Evolutionary conservation across 805 yeast genomes (phyloP), one percentile per base, ranked within the genome.

Genomic region (Monosporozyma solicola): DNA sequence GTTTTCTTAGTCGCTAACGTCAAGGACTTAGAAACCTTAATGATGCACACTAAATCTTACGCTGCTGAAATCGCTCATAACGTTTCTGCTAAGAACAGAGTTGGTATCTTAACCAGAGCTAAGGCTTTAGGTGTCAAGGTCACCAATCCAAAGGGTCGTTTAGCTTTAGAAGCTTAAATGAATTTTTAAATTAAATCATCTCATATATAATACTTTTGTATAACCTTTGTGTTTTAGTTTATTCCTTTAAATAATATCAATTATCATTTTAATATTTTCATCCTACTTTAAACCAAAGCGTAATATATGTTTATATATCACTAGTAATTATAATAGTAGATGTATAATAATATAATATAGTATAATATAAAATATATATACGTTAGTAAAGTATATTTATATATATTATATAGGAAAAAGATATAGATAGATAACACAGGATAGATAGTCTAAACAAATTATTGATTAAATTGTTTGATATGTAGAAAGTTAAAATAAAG

Each of bases 51-150:
- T 80, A 89, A 87, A 83, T 80, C 96, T 70, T 94, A 88, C 79
- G 99, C 99, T 76, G 99, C 99, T 76, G 99, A 94, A 84, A 94
- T 94, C 72, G 96, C 98, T 70, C 97, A 89, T 91, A 88, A 86
- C 77, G 94, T 94, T 68, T 91, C 98, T 69, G 88, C 98, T 68
- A 91, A 83, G 82, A 91, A 94, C 94, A 90, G 99, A 84, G 91
- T 91, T 73, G 91, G 80, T 72, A 88, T 94, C 69, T 82, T 94
- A 70, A 85, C 95, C 69, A 90, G 88, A 81, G 99, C 99, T 72
- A 92, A 90, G 85, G 88, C 95, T 76, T 82, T 90, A 72, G 98
- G 98, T 80, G 82, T 94, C 74, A 91, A 90, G 85, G 97, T 94
- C 72, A 94, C 99, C 84, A 94, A 94, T 82, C 95, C 97, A 74